These are phyloP conservation scores for Colletotrichum sp. DNA, from an alignment of 2,329 filamentous ascomycete genomes.

Conservation along the genomic window DNA sequence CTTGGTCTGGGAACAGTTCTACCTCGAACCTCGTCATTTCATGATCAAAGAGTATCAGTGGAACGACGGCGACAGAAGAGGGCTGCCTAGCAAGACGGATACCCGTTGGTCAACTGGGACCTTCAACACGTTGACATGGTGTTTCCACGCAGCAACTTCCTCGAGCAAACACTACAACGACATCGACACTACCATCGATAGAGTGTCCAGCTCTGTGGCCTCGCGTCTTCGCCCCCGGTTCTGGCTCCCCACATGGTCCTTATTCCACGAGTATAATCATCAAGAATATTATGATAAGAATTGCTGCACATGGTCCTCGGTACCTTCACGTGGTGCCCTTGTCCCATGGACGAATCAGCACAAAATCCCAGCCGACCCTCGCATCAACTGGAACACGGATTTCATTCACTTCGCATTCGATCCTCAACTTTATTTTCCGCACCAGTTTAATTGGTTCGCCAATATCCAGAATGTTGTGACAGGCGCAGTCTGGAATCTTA, in stretches of 20 bases:
- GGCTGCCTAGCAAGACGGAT: not conserved
- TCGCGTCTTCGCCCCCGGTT: not conserved
- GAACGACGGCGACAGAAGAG: not conserved
- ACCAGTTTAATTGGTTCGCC: not conserved
- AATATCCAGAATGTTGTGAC: not conserved
- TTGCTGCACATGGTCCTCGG: not conserved
- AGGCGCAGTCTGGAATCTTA: rapidly evolving
- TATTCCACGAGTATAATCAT: not conserved
- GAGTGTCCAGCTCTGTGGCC: not conserved
- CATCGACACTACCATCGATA: not conserved
- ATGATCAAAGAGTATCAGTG: not conserved
- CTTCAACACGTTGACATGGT: not conserved
- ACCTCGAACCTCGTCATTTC: not conserved
- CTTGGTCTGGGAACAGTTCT: not conserved
- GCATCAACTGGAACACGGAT: not conserved
- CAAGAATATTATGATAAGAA: not conserved
- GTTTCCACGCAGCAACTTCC: not conserved
- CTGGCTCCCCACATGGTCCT: not conserved
- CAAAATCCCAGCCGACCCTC: not conserved
- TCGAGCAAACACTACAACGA: not conserved
- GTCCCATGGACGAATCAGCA: not conserved
- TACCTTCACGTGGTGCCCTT: not conserved
- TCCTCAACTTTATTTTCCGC: not conserved
- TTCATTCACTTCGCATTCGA: not conserved
- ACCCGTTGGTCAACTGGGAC: not conserved